phyloP scores from a whole-genome alignment of 495 filamentous ascomycete genomes.

The Friedmanniomyces endolithicus region DNA sequence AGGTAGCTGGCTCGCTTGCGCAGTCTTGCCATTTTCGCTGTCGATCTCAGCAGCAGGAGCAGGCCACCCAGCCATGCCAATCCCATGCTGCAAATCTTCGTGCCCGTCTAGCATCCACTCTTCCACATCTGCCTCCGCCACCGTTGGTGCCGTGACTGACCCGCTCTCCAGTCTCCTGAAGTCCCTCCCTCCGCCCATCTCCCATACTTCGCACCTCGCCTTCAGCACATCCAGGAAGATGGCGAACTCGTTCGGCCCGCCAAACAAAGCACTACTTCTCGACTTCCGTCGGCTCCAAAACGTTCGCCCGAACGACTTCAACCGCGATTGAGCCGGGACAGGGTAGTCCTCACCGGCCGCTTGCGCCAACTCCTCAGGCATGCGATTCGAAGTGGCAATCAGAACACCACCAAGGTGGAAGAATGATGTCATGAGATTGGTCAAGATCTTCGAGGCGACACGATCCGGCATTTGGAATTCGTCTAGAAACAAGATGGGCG shows the following conservation, averaged over 20 bases:
- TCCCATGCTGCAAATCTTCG: slow-evolving; percentile 13
- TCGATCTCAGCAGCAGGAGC: not conserved
- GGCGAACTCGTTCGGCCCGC: slow-evolving; percentile 49
- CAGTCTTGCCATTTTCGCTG: not conserved
- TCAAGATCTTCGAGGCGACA: slow-evolving; percentile 55
- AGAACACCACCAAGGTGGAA: slow-evolving; percentile 64
- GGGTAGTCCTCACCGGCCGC: slow-evolving; percentile 49
- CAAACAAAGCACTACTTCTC: slow-evolving; percentile 32
- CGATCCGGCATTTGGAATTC: slow-evolving; percentile 65
- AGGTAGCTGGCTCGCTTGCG: not conserved
- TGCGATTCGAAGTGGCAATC: slow-evolving; percentile 58
- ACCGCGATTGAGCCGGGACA: slow-evolving; percentile 34
- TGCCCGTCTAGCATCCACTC: slow-evolving; percentile 16
- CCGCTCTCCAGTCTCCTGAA: slow-evolving; percentile 40
- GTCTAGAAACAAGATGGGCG: slow-evolving; percentile 59
- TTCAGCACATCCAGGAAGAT: slow-evolving; percentile 55
- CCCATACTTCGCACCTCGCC: slow-evolving; percentile 57
- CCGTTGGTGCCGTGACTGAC: not conserved
- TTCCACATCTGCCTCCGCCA: slow-evolving; percentile 1
- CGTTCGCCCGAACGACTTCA: slow-evolving; percentile 38
- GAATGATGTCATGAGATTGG: slow-evolving; percentile 56
- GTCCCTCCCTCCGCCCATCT: slow-evolving; percentile 54
- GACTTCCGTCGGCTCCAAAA: slow-evolving; percentile 28
- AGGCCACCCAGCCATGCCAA: slow-evolving; percentile 21
- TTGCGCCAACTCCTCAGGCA: slow-evolving; percentile 61